Conservation (phyloP, 2,329 filamentous ascomycete genomes). For the Hirsutella rhossiliensis region DNA sequence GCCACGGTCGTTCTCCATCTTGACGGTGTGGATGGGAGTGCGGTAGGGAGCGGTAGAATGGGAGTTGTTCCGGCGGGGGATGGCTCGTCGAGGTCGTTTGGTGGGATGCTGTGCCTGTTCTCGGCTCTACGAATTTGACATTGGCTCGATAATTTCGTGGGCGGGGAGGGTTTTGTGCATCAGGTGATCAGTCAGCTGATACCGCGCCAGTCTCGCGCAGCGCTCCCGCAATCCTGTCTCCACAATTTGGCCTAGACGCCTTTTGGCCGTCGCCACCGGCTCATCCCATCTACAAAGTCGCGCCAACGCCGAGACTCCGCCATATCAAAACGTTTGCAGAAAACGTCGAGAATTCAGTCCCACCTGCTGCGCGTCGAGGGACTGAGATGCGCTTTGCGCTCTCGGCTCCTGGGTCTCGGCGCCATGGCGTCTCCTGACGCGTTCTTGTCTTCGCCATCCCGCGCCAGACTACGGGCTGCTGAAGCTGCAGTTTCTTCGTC, state of each 20-base stretch:
- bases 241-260: background rate
- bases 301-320: background rate
- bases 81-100: constrained; percentile 15
- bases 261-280: background rate
- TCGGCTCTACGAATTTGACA: constrained; percentile 20
- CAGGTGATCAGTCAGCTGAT: constrained; percentile 23
- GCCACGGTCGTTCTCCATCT: constrained; percentile 99
- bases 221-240: background rate
- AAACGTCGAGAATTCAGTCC: constrained; percentile 4
- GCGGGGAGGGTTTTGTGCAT: constrained; percentile 23
- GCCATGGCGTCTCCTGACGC: constrained; percentile 21
- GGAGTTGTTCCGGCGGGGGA: constrained; percentile 16
- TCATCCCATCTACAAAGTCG: background rate
- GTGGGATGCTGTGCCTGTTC: constrained; percentile 12
- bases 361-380: constrained; percentile 17
- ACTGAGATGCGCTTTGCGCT: constrained; percentile 36
- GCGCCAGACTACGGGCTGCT: constrained; percentile 18
- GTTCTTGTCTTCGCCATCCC: constrained; percentile 17
- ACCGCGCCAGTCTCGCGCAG: constrained; percentile 16
- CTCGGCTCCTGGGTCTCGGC: constrained; percentile 14
- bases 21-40: constrained; percentile 27
- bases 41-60: constrained; percentile 13
- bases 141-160: constrained; percentile 22
- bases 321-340: background rate
- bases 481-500: constrained; percentile 31